Evolutionary conservation across 83 land plant species (phyloP).

Genomic region (Isoetes engelmannii): DNA sequence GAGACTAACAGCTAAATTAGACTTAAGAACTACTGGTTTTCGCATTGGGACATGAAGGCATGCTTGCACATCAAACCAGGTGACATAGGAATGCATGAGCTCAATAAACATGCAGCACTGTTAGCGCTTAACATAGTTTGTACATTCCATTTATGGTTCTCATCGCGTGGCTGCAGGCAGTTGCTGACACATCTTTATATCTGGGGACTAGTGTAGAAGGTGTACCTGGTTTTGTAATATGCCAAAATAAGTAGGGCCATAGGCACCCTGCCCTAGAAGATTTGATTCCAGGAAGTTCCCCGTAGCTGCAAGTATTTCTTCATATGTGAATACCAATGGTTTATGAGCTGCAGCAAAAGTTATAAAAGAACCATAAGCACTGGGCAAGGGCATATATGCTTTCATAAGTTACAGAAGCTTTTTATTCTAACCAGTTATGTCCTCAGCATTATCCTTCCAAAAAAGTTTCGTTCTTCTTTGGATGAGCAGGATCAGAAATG

Average conservation of each 20-base stretch:
- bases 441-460: not conserved
- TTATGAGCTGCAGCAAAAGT: constrained; percentile 32
- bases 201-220: too few species aligned
- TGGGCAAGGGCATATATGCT: constrained; percentile 41
- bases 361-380: constrained; percentile 31
- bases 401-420: not conserved
- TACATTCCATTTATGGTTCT: too few species aligned
- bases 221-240: constrained; percentile 58
- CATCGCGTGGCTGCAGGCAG: too few species aligned
- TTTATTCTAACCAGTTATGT: not conserved
- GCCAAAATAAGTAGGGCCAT: constrained; percentile 75
- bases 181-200: too few species aligned
- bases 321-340: constrained; percentile 59
- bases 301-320: constrained; percentile 56
- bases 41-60: too few species aligned
- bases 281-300: constrained; percentile 64
- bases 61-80: too few species aligned
- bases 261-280: constrained; percentile 71
- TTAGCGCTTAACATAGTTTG: too few species aligned
- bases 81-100: too few species aligned
- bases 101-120: too few species aligned
- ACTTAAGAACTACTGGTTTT: too few species aligned
- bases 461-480: not conserved
- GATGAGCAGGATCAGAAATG: not conserved
- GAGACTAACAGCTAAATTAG: too few species aligned